Evolutionary conservation across 1,139 yeast species (phyloP).

Genomic region (Eremothecium sinecaudum): DNA sequence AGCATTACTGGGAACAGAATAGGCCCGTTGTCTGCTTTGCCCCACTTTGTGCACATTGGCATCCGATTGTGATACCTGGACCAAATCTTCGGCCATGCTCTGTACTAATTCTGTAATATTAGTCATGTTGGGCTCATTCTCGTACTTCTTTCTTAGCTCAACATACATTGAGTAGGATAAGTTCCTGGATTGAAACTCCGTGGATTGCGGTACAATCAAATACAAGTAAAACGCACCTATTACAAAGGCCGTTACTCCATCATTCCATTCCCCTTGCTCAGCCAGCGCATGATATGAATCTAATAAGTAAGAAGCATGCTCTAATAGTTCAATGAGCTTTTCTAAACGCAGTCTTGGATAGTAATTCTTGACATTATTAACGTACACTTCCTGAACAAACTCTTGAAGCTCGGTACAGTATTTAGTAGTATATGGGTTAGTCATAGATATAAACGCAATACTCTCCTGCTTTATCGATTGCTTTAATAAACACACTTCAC

Average conservation of each 20-base stretch:
- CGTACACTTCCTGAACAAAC: conserved; percentile 26
- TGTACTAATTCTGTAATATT: conserved; percentile 30
- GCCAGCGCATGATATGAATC: conserved; percentile 24
- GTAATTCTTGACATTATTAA: conserved; percentile 25
- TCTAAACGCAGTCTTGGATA: conserved; percentile 25
- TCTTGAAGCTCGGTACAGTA: conserved; percentile 30
- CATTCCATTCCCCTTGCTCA: conserved; percentile 13
- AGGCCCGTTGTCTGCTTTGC: conserved; percentile 18
- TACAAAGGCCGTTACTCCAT: conserved; percentile 28
- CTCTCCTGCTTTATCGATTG: too few species aligned
- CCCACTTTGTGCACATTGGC: too few species aligned
- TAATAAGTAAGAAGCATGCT: conserved; percentile 26
- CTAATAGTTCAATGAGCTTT: conserved; percentile 30
- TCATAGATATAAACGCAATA: neutral
- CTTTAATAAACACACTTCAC: too few species aligned
- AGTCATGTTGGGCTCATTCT: conserved; percentile 32
- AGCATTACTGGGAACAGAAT: conserved; percentile 17
- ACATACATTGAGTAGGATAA: conserved; percentile 33
- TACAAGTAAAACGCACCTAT: conserved; percentile 33
- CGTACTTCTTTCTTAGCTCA: conserved; percentile 30
- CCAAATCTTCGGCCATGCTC: neutral
- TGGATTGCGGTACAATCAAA: conserved; percentile 33
- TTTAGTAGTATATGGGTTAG: conserved; percentile 30
- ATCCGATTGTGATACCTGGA: neutral
- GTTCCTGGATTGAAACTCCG: conserved; percentile 34